Evolutionary conservation across 208 protist genomes (phyloP).

Genomic region (Crithidia sp.): DNA sequence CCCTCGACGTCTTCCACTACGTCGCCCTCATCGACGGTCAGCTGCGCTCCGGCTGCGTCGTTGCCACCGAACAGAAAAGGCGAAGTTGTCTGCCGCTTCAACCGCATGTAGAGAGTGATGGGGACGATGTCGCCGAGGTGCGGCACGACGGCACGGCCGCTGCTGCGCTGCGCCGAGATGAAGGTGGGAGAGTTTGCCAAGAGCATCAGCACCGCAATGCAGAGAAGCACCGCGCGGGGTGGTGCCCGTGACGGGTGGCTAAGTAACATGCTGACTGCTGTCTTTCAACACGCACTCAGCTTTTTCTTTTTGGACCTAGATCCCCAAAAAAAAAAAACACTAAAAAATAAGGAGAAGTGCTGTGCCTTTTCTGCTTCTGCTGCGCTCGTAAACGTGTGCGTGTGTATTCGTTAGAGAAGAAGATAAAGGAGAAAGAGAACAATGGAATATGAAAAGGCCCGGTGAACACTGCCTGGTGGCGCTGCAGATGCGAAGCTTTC

Average conservation of each 20-base stretch:
- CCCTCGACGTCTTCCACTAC: conserved; percentile 25
- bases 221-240: background rate
- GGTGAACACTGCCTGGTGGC: too few relatives aligned
- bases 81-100: conserved; percentile 31
- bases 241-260: background rate
- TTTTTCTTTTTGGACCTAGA: background rate
- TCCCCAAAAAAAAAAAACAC: too few relatives aligned
- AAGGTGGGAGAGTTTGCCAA: background rate
- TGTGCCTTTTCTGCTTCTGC: too few relatives aligned
- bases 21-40: conserved; percentile 11
- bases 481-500: too few relatives aligned
- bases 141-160: background rate
- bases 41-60: background rate
- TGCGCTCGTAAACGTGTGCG: too few relatives aligned
- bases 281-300: too few relatives aligned
- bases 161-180: background rate
- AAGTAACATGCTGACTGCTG: too few relatives aligned
- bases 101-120: conserved; percentile 65
- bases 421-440: too few relatives aligned
- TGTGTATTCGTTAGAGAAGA: too few relatives aligned
- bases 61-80: conserved; percentile 28
- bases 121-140: conserved; percentile 62
- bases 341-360: background rate
- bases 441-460: too few relatives aligned
- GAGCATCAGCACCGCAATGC: background rate